Evolutionary conservation across 2,329 filamentous ascomycete species (phyloP).

Genomic region (Fusarium vanettenii): DNA sequence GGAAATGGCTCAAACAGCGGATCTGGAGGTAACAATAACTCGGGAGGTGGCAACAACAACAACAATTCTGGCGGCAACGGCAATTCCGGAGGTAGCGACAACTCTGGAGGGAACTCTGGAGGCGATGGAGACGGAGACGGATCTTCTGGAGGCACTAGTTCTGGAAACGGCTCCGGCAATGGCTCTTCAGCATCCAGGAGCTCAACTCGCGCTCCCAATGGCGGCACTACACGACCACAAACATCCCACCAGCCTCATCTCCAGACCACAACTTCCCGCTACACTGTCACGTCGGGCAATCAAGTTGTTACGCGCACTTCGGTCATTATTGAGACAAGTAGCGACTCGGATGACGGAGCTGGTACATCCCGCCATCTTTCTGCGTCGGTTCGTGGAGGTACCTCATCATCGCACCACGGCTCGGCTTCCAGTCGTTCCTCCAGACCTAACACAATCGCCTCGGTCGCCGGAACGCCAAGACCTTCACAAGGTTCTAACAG

Average conservation of each 20-base stretch:
- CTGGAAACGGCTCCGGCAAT: neutral
- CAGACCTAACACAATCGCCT: neutral
- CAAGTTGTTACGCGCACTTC: slow-evolving; percentile 1
- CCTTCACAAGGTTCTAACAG: neutral
- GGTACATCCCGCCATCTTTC: neutral
- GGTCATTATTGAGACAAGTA: neutral
- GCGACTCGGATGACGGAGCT: neutral
- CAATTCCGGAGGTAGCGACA: no score
- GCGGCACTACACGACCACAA: neutral
- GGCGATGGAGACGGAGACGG: neutral
- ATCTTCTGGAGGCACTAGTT: neutral
- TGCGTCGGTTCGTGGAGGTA: neutral
- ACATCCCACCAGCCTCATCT: neutral
- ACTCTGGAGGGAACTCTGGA: neutral
- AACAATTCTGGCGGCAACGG: no score
- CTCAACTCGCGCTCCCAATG: neutral
- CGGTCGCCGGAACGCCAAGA: neutral
- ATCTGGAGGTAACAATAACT: no score
- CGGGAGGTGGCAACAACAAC: no score
- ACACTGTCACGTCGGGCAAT: neutral
- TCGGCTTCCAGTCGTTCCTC: neutral
- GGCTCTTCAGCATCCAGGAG: neutral
- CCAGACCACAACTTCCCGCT: neutral
- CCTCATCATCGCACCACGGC: neutral
- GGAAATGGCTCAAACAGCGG: no score